A percentile compares a stretch with the other conserved stretches of the same genome.
Conservation (phyloP, 768 basidiomycete genomes). For the Boletus reticulatus region DNA sequence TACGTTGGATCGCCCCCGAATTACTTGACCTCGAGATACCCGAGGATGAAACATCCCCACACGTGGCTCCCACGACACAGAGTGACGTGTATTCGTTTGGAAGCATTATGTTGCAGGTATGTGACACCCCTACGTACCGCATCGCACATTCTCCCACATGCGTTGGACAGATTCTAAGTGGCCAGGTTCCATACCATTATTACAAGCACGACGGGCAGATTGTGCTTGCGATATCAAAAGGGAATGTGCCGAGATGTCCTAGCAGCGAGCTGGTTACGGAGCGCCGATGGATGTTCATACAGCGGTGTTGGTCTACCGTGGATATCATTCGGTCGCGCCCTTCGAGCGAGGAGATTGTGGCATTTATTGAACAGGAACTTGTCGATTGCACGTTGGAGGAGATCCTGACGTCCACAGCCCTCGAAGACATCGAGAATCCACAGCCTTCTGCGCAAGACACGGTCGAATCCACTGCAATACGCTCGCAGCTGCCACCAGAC, state of each 20-base stretch:
- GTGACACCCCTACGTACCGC: too few species aligned
- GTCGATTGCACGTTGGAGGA: neutral
- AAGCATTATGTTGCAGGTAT: conserved; percentile 8
- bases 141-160: neutral
- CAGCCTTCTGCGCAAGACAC: too few species aligned
- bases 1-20: conserved; percentile 4
- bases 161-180: neutral
- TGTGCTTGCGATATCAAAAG: conserved; percentile 8
- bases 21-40: conserved; percentile 3
- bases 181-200: too few species aligned
- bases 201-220: conserved; percentile 9
- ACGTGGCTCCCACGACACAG: neutral
- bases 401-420: conserved; percentile 5
- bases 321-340: conserved; percentile 21
- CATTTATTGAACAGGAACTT: neutral
- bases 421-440: too few species aligned
- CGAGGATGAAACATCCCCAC: neutral
- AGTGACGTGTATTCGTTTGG: conserved; percentile 2
- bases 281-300: conserved; percentile 11
- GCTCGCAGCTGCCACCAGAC: too few species aligned
- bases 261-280: neutral
- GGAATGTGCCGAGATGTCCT: neutral
- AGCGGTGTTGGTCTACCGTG: conserved; percentile 15
- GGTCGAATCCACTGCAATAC: too few species aligned
- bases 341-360: conserved; percentile 25